Evolutionary conservation across 768 basidiomycete genomes (phyloP), one percentile per base, ranked within the genome.

Genomic region (Lentinula lateritia): DNA sequence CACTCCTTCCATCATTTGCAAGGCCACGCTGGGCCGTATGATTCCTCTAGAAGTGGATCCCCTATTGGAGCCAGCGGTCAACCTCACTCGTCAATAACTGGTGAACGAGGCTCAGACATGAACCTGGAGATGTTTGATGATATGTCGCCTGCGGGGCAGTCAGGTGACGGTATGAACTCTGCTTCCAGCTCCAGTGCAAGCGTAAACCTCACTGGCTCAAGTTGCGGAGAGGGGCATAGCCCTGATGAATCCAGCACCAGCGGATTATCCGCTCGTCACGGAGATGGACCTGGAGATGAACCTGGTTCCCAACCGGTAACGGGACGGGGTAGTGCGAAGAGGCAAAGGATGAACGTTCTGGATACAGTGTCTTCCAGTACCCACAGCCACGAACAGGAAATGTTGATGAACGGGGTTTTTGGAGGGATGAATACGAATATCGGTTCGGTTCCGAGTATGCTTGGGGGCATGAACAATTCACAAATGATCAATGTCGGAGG

Each of bases 1-100:
- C 75, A 75, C 43, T 67, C 77, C 20, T 81, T 85, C 50, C 85
- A 85, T 46, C 78, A 84, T 32, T 84, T 86, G 66, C 84, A 84
- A 60, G 15, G 41, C 9, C 55, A 56, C 41, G 7, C 9, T 83
- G 81, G 36, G 23, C 41, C 55, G 5, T 60, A 43, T 36, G 58
- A 50, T 59, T 59, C 65, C 83, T 82, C 76, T 83, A 85, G 66
- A 84, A 85, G 58, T 41, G 58, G 58, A 20, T 48, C 45, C 28
- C 59, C 59, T 18, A 50, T 23, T 28, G 48, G 45, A 34, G 15
- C 4, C 36, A 28, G 7, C 45, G 45, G 46, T 3, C 46, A 48
- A 20, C 23, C 46, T 48, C 46, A 35, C 34, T 38, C 23, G 38
- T 16, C 35, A 34, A 12, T 9, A 7, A 18, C 20, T 8, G 50